Conservation (phyloP, 139 green algal genomes). For the Pycnococcus provasolii region DNA sequence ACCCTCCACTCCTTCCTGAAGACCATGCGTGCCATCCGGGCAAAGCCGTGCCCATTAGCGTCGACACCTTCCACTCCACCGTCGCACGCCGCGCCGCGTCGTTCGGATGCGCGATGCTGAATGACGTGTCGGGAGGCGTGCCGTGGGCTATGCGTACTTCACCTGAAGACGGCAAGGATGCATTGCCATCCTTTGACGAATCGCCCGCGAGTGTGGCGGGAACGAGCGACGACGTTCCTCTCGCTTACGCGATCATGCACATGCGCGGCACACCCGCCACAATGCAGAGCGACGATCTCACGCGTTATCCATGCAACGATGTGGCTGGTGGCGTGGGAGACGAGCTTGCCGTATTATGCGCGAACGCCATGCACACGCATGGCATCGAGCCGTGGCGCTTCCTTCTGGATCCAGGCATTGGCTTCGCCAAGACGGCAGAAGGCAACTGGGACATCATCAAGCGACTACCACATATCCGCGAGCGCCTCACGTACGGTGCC, state of each 20-base stretch:
- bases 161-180: conserved; percentile 37
- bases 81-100: no score
- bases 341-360: conserved; percentile 44
- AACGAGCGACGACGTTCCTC: conserved; percentile 39
- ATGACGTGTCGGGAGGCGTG: conserved; percentile 81
- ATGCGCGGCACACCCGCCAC: conserved; percentile 71
- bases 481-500: conserved; percentile 21
- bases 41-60: no score
- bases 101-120: conserved; percentile 53
- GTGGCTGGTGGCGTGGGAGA: conserved; percentile 50
- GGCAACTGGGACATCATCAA: conserved; percentile 57
- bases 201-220: conserved; percentile 66
- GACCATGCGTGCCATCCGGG: no score
- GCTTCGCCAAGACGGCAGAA: conserved; percentile 68
- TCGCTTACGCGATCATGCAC: conserved; percentile 93
- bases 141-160: conserved; percentile 5
- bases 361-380: conserved; percentile 40
- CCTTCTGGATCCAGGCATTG: conserved; percentile 76
- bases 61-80: no score
- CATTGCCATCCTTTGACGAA: no score
- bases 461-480: conserved; percentile 39
- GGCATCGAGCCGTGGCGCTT: conserved; percentile 77
- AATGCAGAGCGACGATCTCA: conserved; percentile 58
- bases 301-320: conserved; percentile 40
- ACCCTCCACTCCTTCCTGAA: no score